Conservation (phyloP, 148 eudicot genomes). For the Polygonum aviculare region DNA sequence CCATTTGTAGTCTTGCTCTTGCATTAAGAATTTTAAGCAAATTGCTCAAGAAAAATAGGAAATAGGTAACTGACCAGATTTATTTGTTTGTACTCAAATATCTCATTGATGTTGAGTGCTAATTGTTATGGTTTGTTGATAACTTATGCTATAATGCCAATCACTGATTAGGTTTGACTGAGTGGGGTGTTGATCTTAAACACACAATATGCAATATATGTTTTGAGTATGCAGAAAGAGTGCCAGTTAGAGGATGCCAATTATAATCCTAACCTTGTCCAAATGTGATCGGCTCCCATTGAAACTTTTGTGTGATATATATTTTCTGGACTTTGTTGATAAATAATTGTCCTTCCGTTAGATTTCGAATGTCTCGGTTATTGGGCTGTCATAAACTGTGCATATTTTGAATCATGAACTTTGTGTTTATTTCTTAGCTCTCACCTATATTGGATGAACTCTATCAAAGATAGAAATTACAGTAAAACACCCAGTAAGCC, state of each 20-base stretch:
- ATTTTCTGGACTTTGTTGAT: neutral
- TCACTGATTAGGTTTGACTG: neutral
- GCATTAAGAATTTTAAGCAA: neutral
- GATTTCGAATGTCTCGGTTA: neutral
- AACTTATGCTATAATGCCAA: neutral
- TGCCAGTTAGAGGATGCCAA: neutral
- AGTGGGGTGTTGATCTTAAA: neutral
- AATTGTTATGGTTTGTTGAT: neutral
- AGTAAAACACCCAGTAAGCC: neutral
- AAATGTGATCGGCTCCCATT: neutral
- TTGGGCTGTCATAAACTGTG: neutral
- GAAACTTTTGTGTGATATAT: neutral
- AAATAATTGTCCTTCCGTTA: neutral
- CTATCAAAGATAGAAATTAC: neutral
- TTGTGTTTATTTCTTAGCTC: neutral
- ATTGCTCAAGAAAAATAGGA: neutral
- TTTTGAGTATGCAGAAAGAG: neutral
- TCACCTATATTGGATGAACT: neutral
- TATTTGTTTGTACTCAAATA: neutral
- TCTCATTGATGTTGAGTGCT: neutral
- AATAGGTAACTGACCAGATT: constrained; percentile 5
- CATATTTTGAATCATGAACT: neutral
- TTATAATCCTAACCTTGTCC: neutral
- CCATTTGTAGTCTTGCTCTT: neutral
- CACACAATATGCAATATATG: neutral